These are phyloP conservation scores for Russula lepida DNA, from an alignment of 768 basidiomycete species.

Conservation along the genomic window DNA sequence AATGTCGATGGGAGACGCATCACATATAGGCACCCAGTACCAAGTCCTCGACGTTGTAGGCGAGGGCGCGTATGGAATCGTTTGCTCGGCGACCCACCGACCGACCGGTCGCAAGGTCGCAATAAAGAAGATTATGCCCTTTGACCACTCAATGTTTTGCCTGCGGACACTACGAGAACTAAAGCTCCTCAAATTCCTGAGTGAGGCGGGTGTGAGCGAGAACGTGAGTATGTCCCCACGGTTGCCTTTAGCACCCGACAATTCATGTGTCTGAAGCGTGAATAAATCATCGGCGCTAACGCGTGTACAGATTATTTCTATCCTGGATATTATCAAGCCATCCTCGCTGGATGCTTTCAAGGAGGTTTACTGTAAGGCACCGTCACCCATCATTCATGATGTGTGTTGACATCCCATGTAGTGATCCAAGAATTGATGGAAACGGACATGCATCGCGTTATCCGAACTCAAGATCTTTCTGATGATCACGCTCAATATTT, in stretches of 20 bases:
- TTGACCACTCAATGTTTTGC: conserved; percentile 92
- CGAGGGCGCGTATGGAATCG: conserved; percentile 93
- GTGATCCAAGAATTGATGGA: conserved; percentile 93
- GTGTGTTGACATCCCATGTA: conserved; percentile 25
- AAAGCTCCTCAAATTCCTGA: conserved; percentile 67
- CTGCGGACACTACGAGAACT: conserved; percentile 53
- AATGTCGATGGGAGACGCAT: neutral
- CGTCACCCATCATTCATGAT: neutral
- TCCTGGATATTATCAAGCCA: conserved; percentile 83
- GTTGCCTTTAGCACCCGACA: neutral
- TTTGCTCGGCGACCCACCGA: conserved; percentile 76
- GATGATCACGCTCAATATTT: conserved; percentile 96
- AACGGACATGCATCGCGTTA: conserved; percentile 95
- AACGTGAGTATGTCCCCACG: conserved; percentile 41
- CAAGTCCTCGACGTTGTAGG: conserved; percentile 79
- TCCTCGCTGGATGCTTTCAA: conserved; percentile 74
- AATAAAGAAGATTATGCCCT: conserved; percentile 93
- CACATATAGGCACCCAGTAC: conserved; percentile 39
- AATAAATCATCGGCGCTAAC: conserved; percentile 1
- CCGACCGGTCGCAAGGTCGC: conserved; percentile 81
- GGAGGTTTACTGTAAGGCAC: conserved; percentile 64
- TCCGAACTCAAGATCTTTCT: conserved; percentile 87
- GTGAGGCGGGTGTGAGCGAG: conserved; percentile 83
- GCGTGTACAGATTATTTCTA: conserved; percentile 68
- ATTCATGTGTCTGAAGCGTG: neutral